Evolutionary conservation across 179 eudicot species (phyloP).

Genomic region (Actinidia polygama): DNA sequence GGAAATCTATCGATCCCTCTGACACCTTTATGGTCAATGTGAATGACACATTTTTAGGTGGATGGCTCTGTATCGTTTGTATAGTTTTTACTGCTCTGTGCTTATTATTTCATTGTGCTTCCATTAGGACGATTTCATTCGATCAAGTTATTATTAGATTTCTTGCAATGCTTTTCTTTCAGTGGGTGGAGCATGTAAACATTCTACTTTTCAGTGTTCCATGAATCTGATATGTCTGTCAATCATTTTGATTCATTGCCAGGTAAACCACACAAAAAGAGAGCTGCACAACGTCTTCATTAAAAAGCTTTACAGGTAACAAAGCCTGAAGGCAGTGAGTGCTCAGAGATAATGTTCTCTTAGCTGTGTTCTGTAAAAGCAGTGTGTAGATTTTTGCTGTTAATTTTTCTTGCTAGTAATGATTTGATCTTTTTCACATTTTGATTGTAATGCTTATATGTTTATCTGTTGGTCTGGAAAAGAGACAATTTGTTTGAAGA

Average conservation of each 20-base stretch:
- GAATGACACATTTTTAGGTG: neutral
- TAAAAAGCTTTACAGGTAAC: conserved; percentile 84
- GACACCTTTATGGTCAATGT: neutral
- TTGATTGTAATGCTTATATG: conserved; percentile 5
- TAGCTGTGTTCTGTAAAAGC: neutral
- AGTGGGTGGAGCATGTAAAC: conserved; percentile 4
- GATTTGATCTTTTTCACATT: neutral
- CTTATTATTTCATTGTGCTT: neutral
- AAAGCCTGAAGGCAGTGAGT: neutral
- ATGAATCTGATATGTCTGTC: neutral
- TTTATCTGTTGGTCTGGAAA: conserved; percentile 25
- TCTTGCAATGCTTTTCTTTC: neutral
- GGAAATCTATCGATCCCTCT: neutral
- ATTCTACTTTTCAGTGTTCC: neutral
- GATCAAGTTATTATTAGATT: neutral
- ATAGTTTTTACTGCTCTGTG: no score
- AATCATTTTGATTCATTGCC: conserved; percentile 21
- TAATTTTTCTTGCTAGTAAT: neutral
- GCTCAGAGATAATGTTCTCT: neutral
- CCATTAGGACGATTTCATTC: neutral
- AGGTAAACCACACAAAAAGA: conserved; percentile 91
- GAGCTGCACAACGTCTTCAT: conserved; percentile 93
- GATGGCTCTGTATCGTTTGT: no score
- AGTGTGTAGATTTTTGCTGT: neutral
- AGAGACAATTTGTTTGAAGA: conserved; percentile 88